Conservation (phyloP, 768 basidiomycete species). For the Tulasnella sp. region DNA sequence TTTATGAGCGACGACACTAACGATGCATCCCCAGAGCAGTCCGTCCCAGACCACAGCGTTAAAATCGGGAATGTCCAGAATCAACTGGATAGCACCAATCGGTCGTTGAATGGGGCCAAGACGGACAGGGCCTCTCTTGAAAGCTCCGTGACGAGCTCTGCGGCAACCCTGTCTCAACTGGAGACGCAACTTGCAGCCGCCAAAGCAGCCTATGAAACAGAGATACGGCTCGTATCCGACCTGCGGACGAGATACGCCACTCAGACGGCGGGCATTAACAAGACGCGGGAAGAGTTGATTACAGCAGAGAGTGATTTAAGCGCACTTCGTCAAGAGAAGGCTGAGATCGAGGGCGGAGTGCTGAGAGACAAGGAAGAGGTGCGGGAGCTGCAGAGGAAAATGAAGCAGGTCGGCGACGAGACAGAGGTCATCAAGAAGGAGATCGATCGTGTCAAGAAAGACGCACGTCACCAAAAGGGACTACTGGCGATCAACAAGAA, state of each 20-base stretch:
- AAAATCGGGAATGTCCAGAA: conserved; percentile 85
- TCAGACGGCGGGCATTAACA: conserved; percentile 65
- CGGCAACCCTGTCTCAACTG: conserved; percentile 63
- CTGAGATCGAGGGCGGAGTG: conserved; percentile 77
- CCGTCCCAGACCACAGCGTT: conserved; percentile 61
- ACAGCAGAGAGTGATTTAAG: conserved; percentile 85
- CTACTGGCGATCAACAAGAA: conserved; percentile 90
- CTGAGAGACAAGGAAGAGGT: conserved; percentile 92
- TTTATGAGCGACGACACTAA: conserved; percentile 62
- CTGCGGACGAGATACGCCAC: conserved; percentile 56
- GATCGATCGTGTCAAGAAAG: conserved; percentile 82
- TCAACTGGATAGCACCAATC: conserved; percentile 70
- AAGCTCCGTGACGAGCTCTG: conserved; percentile 51
- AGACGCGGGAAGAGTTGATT: conserved; percentile 68
- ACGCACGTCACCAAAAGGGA: conserved; percentile 93
- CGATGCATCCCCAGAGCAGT: conserved; percentile 29
- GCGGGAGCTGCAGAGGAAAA: conserved; percentile 69
- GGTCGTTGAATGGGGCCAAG: conserved; percentile 54
- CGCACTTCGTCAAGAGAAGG: conserved; percentile 77
- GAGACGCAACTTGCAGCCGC: conserved; percentile 77
- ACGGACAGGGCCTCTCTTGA: conserved; percentile 59
- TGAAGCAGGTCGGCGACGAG: conserved; percentile 70
- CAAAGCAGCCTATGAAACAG: conserved; percentile 77
- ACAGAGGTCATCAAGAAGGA: conserved; percentile 58
- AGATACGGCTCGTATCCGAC: conserved; percentile 55